phyloP scores from a whole-genome alignment of 208 protist genomes.

The Leishmania braziliensis region DNA sequence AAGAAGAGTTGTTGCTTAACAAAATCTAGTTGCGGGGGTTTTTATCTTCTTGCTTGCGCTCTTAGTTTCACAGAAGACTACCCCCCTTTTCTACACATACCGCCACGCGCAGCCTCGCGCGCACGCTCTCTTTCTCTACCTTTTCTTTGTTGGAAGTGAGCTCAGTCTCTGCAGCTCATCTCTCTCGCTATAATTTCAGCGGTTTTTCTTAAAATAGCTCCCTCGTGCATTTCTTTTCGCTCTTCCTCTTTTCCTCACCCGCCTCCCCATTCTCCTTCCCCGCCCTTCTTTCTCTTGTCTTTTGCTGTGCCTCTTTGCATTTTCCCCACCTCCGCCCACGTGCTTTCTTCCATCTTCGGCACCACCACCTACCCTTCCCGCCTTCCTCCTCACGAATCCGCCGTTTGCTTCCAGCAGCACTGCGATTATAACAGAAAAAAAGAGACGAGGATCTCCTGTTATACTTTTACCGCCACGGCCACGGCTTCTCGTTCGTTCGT shows the following conservation, averaged over 20 bases:
- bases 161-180: too few species aligned
- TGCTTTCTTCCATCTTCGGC: neutral
- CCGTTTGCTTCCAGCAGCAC: neutral
- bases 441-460: neutral
- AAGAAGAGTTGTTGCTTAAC: neutral
- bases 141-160: neutral
- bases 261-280: neutral
- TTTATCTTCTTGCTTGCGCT: neutral
- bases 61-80: neutral
- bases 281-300: neutral
- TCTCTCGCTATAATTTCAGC: too few species aligned
- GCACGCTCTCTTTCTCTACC: neutral
- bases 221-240: too few species aligned
- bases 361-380: neutral
- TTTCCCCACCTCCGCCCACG: neutral
- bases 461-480: too few species aligned
- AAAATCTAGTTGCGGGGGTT: neutral
- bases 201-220: too few species aligned
- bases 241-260: neutral
- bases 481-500: too few species aligned
- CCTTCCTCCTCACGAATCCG: neutral
- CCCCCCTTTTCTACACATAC: too few species aligned
- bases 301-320: slow-evolving; percentile 1
- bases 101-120: neutral
- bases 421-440: neutral